Percentiles rank a stretch among this genome's conserved stretches.
phyloP scores from a whole-genome alignment of 148 eudicot genomes.

The Vaccinium myrtillus region DNA sequence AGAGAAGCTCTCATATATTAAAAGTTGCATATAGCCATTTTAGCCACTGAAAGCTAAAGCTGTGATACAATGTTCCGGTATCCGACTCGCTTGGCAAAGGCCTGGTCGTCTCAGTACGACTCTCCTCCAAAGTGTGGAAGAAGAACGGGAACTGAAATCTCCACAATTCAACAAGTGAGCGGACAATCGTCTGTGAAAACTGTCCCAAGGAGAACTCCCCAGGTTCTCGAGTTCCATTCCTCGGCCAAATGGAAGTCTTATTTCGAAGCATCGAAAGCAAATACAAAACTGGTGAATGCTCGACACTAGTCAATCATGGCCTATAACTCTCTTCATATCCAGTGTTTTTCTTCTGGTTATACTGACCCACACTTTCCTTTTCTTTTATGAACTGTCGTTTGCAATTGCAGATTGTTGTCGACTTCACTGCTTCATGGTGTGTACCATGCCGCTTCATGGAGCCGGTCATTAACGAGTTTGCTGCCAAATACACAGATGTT shows the following conservation, averaged over 20 bases:
- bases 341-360: not conserved
- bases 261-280: constrained; percentile 45
- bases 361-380: not conserved
- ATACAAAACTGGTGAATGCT: constrained; percentile 52
- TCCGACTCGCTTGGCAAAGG: not conserved
- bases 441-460: constrained; percentile 66
- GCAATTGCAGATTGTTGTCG: constrained; percentile 49
- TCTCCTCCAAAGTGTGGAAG: not conserved
- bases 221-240: constrained; percentile 46
- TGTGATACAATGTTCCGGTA: not conserved
- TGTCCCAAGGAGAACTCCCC: constrained; percentile 1
- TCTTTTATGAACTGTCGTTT: not conserved
- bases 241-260: constrained; percentile 46
- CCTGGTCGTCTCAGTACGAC: not conserved
- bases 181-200: not conserved
- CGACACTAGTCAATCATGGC: not conserved
- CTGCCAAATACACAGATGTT: constrained; percentile 54
- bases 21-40: not conserved
- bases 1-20: not conserved
- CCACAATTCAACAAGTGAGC: not conserved
- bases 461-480: constrained; percentile 55
- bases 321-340: not conserved
- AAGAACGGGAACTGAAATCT: not conserved
- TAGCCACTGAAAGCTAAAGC: not conserved
- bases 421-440: constrained; percentile 89